Conservation (phyloP, 371 early-diverging fungal genomes). For the Rhizomucor miehei region DNA sequence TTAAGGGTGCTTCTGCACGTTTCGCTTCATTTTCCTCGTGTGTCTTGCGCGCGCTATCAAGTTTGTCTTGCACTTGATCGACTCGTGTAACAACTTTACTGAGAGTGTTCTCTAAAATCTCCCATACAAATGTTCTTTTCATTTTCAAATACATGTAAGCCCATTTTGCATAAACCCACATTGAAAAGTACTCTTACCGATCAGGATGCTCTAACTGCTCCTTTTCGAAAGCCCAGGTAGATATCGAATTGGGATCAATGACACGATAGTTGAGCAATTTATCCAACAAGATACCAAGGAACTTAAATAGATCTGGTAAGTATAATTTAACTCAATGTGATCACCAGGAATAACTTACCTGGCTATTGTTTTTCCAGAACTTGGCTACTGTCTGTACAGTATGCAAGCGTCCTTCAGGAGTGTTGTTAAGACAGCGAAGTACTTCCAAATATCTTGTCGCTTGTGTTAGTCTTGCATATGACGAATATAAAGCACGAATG, state of each 20-base stretch:
- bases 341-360: constrained; percentile 30
- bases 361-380: constrained; percentile 85
- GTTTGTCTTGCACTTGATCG: constrained; percentile 63
- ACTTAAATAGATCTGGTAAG: constrained; percentile 28
- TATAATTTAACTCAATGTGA: too few relatives aligned
- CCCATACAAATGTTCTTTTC: constrained; percentile 72
- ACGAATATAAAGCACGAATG: background rate
- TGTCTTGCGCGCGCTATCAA: constrained; percentile 35
- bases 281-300: constrained; percentile 84
- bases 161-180: background rate
- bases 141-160: background rate
- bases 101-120: constrained; percentile 74
- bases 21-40: constrained; percentile 36
- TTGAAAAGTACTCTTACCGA: constrained; percentile 38
- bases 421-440: constrained; percentile 59
- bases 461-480: background rate
- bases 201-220: constrained; percentile 54
- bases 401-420: constrained; percentile 59
- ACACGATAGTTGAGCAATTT: constrained; percentile 92
- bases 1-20: constrained; percentile 20
- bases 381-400: constrained; percentile 73
- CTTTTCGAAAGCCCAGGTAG: constrained; percentile 72
- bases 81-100: constrained; percentile 83
- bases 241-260: constrained; percentile 77
- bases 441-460: constrained; percentile 60